Evolutionary conservation across 768 basidiomycete genomes (phyloP).

Genomic region (Leccinum sublutescens): DNA sequence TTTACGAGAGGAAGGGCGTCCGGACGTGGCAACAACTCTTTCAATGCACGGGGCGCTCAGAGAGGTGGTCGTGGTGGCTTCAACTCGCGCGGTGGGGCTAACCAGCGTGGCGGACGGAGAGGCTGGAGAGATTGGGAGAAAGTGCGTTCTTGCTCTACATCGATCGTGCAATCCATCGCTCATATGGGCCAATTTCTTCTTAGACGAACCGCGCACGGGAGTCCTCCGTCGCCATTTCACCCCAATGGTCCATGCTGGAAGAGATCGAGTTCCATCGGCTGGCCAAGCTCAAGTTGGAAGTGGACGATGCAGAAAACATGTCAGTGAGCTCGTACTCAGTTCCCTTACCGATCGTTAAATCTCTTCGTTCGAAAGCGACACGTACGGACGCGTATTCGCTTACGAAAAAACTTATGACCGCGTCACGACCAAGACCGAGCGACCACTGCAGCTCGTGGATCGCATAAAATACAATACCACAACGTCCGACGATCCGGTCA

Average conservation of each 20-base stretch:
- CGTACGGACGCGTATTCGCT: slow-evolving; percentile 85
- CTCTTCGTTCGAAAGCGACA: slow-evolving; percentile 47
- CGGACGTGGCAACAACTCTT: slow-evolving; percentile 34
- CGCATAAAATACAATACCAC: slow-evolving; percentile 97
- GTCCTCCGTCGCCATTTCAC: slow-evolving; percentile 88
- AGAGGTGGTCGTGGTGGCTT: slow-evolving; percentile 46
- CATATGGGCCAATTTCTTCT: slow-evolving; percentile 2
- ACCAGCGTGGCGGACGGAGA: slow-evolving; percentile 43
- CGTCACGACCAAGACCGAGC: slow-evolving; percentile 89
- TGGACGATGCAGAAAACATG: slow-evolving; percentile 90
- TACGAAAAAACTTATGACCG: slow-evolving; percentile 97
- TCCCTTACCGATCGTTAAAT: slow-evolving; percentile 6
- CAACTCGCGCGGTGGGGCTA: slow-evolving; percentile 42
- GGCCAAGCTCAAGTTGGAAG: slow-evolving; percentile 87
- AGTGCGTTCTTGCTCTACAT: slow-evolving; percentile 40
- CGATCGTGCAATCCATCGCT: background rate
- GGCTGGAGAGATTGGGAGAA: slow-evolving; percentile 97
- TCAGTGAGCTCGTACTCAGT: slow-evolving; percentile 38
- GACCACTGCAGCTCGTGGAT: slow-evolving; percentile 87
- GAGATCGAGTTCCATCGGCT: slow-evolving; percentile 96
- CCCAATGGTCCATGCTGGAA: slow-evolving; percentile 93
- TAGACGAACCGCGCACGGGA: slow-evolving; percentile 85
- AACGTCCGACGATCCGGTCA: slow-evolving; percentile 96
- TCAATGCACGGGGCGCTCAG: slow-evolving; percentile 42
- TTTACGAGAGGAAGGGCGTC: slow-evolving; percentile 52